phyloP scores from a whole-genome alignment of 2,329 filamentous ascomycete species.

The Xylariaceae sp. region DNA sequence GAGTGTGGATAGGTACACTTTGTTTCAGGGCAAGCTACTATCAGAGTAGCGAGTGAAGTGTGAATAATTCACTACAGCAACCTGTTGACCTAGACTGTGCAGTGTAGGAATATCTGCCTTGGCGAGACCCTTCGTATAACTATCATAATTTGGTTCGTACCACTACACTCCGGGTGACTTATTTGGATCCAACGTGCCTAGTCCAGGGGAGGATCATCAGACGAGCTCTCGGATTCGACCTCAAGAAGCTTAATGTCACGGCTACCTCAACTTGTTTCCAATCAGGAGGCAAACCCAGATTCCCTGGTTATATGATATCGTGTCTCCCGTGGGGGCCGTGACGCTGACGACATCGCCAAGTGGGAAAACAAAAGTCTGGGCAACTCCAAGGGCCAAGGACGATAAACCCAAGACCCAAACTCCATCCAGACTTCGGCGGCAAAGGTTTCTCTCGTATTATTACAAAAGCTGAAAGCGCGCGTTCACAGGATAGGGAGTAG shows the following conservation, averaged over 20 bases:
- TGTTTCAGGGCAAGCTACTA: too few species aligned
- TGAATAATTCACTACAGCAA: too few species aligned
- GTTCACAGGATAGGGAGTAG: background rate
- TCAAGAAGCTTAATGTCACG: background rate
- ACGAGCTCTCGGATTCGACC: background rate
- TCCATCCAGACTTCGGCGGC: background rate
- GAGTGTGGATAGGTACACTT: too few species aligned
- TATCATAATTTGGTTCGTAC: background rate
- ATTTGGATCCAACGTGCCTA: background rate
- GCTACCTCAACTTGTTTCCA: background rate
- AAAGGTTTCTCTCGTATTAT: background rate
- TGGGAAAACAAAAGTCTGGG: background rate
- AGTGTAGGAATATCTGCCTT: background rate
- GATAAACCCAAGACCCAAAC: background rate
- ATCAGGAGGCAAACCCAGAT: background rate
- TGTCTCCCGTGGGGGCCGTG: background rate
- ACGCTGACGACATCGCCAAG: background rate
- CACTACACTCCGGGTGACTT: background rate
- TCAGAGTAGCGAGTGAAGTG: too few species aligned
- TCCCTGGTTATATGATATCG: constrained; percentile 5
- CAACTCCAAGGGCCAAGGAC: too few species aligned
- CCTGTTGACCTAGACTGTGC: too few species aligned
- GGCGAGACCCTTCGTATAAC: background rate
- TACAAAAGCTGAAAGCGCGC: background rate
- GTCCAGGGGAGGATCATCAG: background rate